Base-by-base conservation (phyloP, 805 yeast species). In the Dipodascus albidus region DNA sequence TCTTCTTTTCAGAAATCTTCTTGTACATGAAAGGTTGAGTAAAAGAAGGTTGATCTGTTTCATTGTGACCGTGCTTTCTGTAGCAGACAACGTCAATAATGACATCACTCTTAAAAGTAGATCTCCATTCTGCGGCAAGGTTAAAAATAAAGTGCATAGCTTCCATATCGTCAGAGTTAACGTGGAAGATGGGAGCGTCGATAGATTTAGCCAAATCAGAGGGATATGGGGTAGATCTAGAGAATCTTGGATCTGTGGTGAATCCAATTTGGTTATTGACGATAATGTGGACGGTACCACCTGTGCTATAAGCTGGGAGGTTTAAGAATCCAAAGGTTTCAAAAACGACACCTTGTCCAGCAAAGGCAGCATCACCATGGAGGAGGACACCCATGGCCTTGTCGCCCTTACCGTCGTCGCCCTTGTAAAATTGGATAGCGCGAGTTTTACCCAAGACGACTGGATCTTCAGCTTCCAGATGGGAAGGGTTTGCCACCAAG, bases 351-450 rank as follows among this genome's bases (percentile, higher is more conserved):
- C 99, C 99, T 75, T 93, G 99, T 59, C 86, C 99, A 48, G 97
- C 90, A 68, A 93, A 90, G 41, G 99, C 99, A 55, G 99, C 96
- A 72, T 93, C 99, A 79, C 99, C 99, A 70, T 93, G 99, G 71
- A 93, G 77, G 70, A 93, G 77, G 56, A 93, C 86, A 59, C 93
- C 85, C 78, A 93, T 76, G 49, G 98, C 96, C 74, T 89, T 91
- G 63, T 82, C 76, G 75, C 76, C 86, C 48, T 77, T 79, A 58
- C 89, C 89, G 59, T 85, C 81, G 67, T 93, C 98, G 64, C 81
- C 76, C 75, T 91, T 91, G 74, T 81, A 85, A 67, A 88, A 95
- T 73, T 87, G 93, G 60, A 90, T 82, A 60, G 99, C 95, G 75
- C 99, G 83, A 49, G 97, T 87, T 79, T 95, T 86, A 73, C 99